phyloP scores from a whole-genome alignment of 2,329 filamentous ascomycete genomes.

The Botrytis cinerea region DNA sequence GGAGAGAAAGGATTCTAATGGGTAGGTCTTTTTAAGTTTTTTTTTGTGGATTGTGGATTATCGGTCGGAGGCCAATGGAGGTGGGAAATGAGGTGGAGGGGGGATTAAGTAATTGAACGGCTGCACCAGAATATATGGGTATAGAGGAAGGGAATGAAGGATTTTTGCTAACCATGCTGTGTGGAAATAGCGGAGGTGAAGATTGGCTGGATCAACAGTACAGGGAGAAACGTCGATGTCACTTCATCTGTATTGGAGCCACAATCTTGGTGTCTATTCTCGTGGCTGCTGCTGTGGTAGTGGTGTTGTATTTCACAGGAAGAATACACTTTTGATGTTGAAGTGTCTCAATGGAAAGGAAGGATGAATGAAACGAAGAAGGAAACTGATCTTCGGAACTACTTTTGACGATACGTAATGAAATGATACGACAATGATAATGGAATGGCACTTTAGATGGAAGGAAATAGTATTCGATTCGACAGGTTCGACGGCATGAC shows the following conservation, averaged over 20 bases:
- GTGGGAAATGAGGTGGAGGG: background rate
- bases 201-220: conserved; percentile 42
- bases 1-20: conserved; percentile 17
- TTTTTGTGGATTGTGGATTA: background rate
- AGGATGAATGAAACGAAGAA: background rate
- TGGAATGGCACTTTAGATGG: conserved; percentile 12
- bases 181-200: conserved; percentile 31
- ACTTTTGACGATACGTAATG: conserved; percentile 16
- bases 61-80: too few species aligned
- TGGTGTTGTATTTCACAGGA: conserved; percentile 37
- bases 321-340: conserved; percentile 16
- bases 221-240: conserved; percentile 38
- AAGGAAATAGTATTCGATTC: background rate
- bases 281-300: conserved; percentile 33
- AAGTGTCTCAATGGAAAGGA: background rate
- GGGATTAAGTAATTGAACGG: background rate
- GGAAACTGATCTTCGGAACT: background rate
- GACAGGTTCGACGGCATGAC: conserved; percentile 1
- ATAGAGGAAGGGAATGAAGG: background rate
- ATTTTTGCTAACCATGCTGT: conserved; percentile 7
- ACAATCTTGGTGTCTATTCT: conserved; percentile 33
- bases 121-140: conserved; percentile 30
- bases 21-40: conserved; percentile 14
- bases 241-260: conserved; percentile 33
- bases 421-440: conserved; percentile 20